Percentiles rank a stretch among this genome's conserved stretches.
These are phyloP conservation scores for Talinum fruticosum DNA, from an alignment of 148 eudicot species.

Conservation along the genomic window DNA sequence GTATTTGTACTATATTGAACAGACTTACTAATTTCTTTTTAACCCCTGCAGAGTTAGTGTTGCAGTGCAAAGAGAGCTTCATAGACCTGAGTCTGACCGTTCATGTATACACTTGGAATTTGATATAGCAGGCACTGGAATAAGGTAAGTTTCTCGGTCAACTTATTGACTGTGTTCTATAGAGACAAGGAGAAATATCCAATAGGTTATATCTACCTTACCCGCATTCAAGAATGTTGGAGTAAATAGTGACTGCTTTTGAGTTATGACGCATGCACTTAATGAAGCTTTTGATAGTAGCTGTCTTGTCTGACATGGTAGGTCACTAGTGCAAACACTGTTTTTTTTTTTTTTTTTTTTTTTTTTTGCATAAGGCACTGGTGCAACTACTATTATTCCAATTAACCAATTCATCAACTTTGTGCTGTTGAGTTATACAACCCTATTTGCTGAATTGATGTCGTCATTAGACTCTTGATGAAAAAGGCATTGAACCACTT, in stretches of 20 bases:
- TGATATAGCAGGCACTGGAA: slow-evolving; percentile 60
- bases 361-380: no score
- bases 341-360: no score
- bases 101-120: slow-evolving; percentile 94
- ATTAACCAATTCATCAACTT: not conserved
- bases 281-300: no score
- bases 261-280: not conserved
- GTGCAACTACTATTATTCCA: not conserved
- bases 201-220: not conserved
- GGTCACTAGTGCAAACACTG: no score
- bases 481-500: no score
- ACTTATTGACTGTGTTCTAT: not conserved
- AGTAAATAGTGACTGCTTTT: not conserved
- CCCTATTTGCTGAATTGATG: not conserved
- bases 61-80: slow-evolving; percentile 77
- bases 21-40: slow-evolving; percentile 14
- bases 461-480: no score
- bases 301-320: no score
- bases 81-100: slow-evolving; percentile 77
- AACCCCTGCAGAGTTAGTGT: slow-evolving; percentile 55
- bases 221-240: not conserved
- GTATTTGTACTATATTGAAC: not conserved
- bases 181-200: not conserved
- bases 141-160: slow-evolving; percentile 39
- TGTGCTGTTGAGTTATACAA: not conserved